Percentiles rank a stretch among this genome's conserved stretches.
These are phyloP conservation scores for Polygonum maritimum DNA, from an alignment of 148 eudicot genomes.

Conservation along the genomic window DNA sequence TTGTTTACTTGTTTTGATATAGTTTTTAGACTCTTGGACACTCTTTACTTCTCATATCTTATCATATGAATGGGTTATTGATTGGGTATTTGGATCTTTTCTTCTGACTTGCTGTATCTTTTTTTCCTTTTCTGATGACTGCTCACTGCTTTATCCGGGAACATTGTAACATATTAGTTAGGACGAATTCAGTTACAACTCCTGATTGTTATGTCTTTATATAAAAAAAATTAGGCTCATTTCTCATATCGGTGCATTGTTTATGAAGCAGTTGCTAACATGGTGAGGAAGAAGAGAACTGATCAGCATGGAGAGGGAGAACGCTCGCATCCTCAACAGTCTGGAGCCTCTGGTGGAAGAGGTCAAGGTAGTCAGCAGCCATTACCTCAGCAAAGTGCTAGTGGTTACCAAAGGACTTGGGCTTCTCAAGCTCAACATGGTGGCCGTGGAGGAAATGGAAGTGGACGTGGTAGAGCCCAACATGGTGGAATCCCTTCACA, in stretches of 20 bases:
- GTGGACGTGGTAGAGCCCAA: constrained; percentile 35
- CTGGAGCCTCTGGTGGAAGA: constrained; percentile 17
- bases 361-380: constrained; percentile 31
- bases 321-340: constrained; percentile 54
- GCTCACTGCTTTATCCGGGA: too few relatives aligned
- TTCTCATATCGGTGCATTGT: not conserved
- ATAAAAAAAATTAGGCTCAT: too few relatives aligned
- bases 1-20: too few relatives aligned
- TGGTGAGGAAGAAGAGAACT: constrained; percentile 84
- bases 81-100: too few relatives aligned
- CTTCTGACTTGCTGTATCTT: too few relatives aligned
- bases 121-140: too few relatives aligned
- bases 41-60: too few relatives aligned
- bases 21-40: too few relatives aligned
- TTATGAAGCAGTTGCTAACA: constrained; percentile 27
- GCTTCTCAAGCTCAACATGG: constrained; percentile 25
- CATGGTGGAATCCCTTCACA: constrained; percentile 39
- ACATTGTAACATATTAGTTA: too few relatives aligned
- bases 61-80: too few relatives aligned
- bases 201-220: not conserved
- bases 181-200: not conserved
- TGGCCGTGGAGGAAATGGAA: constrained; percentile 19
- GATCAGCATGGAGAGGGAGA: constrained; percentile 52
- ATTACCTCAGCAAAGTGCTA: constrained; percentile 31
- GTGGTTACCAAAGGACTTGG: constrained; percentile 39